phyloP scores from a whole-genome alignment of 306 rosid species.

The Trifolium pratense region DNA sequence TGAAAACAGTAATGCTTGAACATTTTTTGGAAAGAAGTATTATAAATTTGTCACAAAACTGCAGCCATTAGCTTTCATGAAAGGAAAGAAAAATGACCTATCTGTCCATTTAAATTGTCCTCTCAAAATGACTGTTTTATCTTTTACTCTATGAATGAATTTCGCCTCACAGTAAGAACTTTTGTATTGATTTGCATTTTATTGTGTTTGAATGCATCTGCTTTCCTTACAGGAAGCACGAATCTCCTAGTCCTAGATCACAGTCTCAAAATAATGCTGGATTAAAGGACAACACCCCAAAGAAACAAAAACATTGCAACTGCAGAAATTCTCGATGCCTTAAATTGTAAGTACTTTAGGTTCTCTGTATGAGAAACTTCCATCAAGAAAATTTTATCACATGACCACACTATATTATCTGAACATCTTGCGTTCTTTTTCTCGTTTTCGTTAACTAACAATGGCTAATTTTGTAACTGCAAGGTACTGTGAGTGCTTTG shows the following conservation, averaged over 20 bases:
- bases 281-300: slow-evolving; percentile 73
- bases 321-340: slow-evolving; percentile 93
- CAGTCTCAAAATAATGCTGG: slow-evolving; percentile 53
- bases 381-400: slow-evolving; percentile 24
- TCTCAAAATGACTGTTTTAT: slow-evolving; percentile 17
- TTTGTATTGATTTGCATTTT: slow-evolving; percentile 25
- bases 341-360: slow-evolving; percentile 73
- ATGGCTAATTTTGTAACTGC: slow-evolving; percentile 39
- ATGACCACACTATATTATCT: not conserved
- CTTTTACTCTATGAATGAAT: not conserved
- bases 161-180: slow-evolving; percentile 9
- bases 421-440: slow-evolving; percentile 29
- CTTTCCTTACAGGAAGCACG: slow-evolving; percentile 68
- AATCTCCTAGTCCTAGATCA: slow-evolving; percentile 73
- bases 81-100: slow-evolving; percentile 9
- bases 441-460: slow-evolving; percentile 9
- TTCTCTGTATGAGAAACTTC: slow-evolving; percentile 17
- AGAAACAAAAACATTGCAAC: slow-evolving; percentile 87
- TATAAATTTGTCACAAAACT: slow-evolving; percentile 32
- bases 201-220: slow-evolving; percentile 30
- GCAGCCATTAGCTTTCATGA: slow-evolving; percentile 12
- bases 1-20: slow-evolving; percentile 19
- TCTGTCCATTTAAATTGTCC: slow-evolving; percentile 15
- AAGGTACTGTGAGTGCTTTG: slow-evolving; percentile 91
- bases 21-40: slow-evolving; percentile 24